Evolutionary conservation across 257 asterid species (phyloP).

Genomic region (Solanum acaule): DNA sequence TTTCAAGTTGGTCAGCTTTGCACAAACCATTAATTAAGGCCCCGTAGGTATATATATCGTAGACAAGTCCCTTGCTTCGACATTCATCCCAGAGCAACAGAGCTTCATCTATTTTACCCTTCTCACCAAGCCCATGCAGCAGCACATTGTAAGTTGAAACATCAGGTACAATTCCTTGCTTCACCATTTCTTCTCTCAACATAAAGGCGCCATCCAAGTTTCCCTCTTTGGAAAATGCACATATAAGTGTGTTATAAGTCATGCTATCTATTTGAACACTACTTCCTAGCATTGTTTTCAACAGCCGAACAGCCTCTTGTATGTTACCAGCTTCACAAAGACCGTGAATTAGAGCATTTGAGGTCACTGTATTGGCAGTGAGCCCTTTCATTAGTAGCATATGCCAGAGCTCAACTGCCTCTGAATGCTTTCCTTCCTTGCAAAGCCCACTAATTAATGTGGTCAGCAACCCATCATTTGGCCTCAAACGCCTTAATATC

Average conservation of each 20-base stretch:
- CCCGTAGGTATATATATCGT: constrained; percentile 41
- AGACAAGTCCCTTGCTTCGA: constrained; percentile 40
- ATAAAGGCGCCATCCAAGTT: constrained; percentile 46
- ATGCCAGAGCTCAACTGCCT: constrained; percentile 56
- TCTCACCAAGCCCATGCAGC: constrained; percentile 35
- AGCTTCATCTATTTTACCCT: constrained; percentile 65
- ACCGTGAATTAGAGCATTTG: constrained; percentile 73
- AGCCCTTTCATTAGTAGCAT: constrained; percentile 44
- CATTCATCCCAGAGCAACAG: constrained; percentile 69
- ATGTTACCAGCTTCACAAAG: constrained; percentile 51
- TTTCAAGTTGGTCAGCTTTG: constrained; percentile 47
- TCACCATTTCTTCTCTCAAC: constrained; percentile 67
- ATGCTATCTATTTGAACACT: constrained; percentile 39
- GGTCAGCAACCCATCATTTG: constrained; percentile 57
- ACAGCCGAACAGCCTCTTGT: constrained; percentile 41
- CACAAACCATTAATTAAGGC: constrained; percentile 66
- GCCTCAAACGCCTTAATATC: constrained; percentile 48
- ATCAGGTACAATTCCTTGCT: constrained; percentile 45
- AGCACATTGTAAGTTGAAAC: constrained; percentile 49
- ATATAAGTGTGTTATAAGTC: constrained; percentile 66
- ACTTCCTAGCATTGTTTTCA: constrained; percentile 35
- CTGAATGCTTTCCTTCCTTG: constrained; percentile 46
- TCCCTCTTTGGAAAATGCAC: constrained; percentile 54
- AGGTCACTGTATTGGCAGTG: constrained; percentile 49
- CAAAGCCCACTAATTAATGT: constrained; percentile 64